Evolutionary conservation across 2,329 filamentous ascomycete genomes (phyloP).

Genomic region (Macroventuria anomochaeta): DNA sequence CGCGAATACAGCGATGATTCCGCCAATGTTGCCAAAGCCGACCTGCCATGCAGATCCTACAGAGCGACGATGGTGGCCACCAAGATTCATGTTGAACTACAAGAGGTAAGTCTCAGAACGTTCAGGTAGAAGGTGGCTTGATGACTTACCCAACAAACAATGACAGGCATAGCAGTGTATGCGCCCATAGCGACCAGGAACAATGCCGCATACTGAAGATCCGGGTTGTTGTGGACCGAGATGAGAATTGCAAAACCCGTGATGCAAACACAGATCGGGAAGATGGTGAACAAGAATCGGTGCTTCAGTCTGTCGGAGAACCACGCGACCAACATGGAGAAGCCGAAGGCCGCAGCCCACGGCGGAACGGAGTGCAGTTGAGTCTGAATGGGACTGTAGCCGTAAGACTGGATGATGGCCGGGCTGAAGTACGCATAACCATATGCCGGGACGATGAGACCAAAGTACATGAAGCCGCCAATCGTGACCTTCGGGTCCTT

Average conservation of each 20-base stretch:
- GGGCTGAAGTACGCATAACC: slow-evolving; percentile 58
- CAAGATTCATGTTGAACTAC: slow-evolving; percentile 60
- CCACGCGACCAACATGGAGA: slow-evolving; percentile 76
- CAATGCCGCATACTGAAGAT: slow-evolving; percentile 77
- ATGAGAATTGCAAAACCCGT: slow-evolving; percentile 78
- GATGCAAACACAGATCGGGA: slow-evolving; percentile 72
- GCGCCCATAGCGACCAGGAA: slow-evolving; percentile 82
- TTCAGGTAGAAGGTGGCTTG: not conserved
- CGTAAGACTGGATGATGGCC: slow-evolving; percentile 57
- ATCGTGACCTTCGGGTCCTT: slow-evolving; percentile 58
- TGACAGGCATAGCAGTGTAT: slow-evolving; percentile 89
- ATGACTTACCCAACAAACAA: slow-evolving; percentile 59
- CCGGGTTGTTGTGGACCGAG: slow-evolving; percentile 69
- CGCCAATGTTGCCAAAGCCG: slow-evolving; percentile 58
- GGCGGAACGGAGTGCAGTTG: slow-evolving; percentile 63
- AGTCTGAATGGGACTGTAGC: slow-evolving; percentile 60
- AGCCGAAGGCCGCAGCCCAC: slow-evolving; percentile 76
- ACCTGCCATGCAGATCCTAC: slow-evolving; percentile 60
- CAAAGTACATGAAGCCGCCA: slow-evolving; percentile 61
- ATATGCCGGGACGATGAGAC: slow-evolving; percentile 51
- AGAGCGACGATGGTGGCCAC: slow-evolving; percentile 57
- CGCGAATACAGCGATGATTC: slow-evolving; percentile 60
- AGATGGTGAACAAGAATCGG: slow-evolving; percentile 74
- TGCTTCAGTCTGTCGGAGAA: slow-evolving; percentile 75
- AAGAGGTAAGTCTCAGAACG: not conserved